Evolutionary conservation across 495 filamentous ascomycete genomes (phyloP).

Genomic region (Tuber magnatum): DNA sequence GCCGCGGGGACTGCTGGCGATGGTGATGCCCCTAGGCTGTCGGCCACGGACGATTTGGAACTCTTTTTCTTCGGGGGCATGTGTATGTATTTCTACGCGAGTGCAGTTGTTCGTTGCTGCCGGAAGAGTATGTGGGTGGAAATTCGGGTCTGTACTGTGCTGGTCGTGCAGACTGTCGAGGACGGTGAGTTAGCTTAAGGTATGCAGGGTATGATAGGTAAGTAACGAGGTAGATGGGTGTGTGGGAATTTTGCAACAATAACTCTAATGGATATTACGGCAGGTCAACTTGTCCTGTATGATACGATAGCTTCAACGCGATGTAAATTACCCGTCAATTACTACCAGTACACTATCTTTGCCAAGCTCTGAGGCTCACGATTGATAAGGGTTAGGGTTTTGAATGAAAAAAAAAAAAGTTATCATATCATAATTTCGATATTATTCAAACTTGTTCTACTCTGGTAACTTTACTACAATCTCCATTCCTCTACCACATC

Average conservation of each 20-base stretch:
- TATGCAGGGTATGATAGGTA: neutral
- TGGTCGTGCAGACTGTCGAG: neutral
- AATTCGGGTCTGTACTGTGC: neutral
- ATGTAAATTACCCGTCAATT: neutral
- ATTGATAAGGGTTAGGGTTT: conserved; percentile 1
- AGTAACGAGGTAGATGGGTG: neutral
- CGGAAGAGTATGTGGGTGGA: neutral
- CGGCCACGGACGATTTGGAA: neutral
- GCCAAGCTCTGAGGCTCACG: neutral
- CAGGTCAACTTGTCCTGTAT: neutral
- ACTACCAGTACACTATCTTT: neutral
- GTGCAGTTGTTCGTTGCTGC: neutral
- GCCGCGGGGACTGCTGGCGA: neutral
- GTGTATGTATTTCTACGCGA: neutral
- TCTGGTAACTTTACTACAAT: neutral
- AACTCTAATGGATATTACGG: neutral
- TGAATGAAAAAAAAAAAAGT: neutral
- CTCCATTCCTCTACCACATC: neutral
- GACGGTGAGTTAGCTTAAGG: neutral
- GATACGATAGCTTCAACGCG: neutral
- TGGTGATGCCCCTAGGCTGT: neutral
- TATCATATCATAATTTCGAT: too few relatives aligned
- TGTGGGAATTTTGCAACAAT: neutral
- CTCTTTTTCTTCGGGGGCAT: neutral
- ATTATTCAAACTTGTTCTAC: too few relatives aligned